A percentile compares a stretch with the other conserved stretches of the same genome.
Conservation (phyloP, 495 filamentous ascomycete species). For the Aspergillus ostianus region DNA sequence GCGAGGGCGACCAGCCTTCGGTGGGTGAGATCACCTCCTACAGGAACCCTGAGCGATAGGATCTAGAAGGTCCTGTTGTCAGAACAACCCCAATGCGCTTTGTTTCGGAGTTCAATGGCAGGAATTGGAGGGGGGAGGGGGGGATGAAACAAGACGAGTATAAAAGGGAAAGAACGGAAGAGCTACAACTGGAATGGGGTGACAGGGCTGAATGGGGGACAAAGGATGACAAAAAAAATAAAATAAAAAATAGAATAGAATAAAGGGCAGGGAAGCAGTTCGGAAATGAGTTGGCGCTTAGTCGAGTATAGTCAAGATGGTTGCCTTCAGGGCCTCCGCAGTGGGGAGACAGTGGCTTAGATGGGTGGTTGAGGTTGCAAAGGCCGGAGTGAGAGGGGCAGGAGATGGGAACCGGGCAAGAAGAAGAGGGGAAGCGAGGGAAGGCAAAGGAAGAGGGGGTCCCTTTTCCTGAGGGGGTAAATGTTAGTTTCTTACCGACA, state of each 20-base stretch:
- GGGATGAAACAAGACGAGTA: slow-evolving; percentile 1
- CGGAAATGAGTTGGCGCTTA: slow-evolving; percentile 14
- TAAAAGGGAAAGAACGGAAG: slow-evolving; percentile 7
- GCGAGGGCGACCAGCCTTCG: slow-evolving; percentile 17
- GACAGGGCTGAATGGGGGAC: slow-evolving; percentile 1
- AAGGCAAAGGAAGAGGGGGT: not conserved
- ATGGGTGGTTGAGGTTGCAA: slow-evolving; percentile 10
- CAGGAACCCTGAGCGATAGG: slow-evolving; percentile 11
- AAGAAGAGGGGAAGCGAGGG: not conserved
- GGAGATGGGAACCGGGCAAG: slow-evolving; percentile 2
- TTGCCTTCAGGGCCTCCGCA: slow-evolving; percentile 24
- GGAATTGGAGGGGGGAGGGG: not conserved
- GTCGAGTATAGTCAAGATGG: slow-evolving; percentile 9
- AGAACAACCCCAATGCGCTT: slow-evolving; percentile 3
- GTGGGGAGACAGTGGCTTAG: slow-evolving; percentile 16
- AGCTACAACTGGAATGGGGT: slow-evolving; percentile 2
- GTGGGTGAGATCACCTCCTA: slow-evolving; percentile 19
- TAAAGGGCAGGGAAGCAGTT: slow-evolving; percentile 4
- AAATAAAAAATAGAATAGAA: too few relatives aligned
- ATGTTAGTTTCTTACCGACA: too few relatives aligned
- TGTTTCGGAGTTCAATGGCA: slow-evolving; percentile 1
- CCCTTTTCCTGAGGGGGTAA: too few relatives aligned
- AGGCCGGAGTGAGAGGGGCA: slow-evolving; percentile 2
- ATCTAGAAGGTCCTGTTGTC: slow-evolving; percentile 7
- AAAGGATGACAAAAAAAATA: not conserved